Base-by-base conservation (phyloP, 352 stramenopile species). In the Elongisporangium anandrum region DNA sequence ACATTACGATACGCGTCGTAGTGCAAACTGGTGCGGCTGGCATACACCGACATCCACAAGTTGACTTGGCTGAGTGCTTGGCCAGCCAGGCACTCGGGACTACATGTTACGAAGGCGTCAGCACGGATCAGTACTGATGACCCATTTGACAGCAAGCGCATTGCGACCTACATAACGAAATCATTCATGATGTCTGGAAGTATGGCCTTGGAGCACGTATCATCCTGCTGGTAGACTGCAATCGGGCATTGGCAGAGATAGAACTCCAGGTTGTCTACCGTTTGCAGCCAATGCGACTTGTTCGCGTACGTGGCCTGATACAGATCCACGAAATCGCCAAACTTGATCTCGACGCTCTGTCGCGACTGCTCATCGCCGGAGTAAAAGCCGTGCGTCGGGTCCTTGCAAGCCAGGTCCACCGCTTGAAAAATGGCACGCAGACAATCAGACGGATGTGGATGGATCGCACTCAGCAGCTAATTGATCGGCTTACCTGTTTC, bases 1-100 rank as follows among this genome's bases (percentile, higher is more conserved):
- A 95, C 59, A 45, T 95, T 95, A 17, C 83, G 69, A 52, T 92
- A 95, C 20, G 86, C 82, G 50, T 95, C 86, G 59, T 94, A 95
- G 49, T 95, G 86, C 8, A 95, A 64, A 12, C 70, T 87, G 5
- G 86, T 94, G 19, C 70, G 68, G 8, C 79, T 82, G 24, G 70
- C 16, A 22, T 69, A 65, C 12, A 88, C 75, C 7, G 71, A 73
- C 77, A 95, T 92, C 86, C 86, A 95, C 19, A 95, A 50, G 63
- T 95, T 95, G n/a, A 94, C 73, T 79, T 92, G 81, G 19, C 66
- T 80, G n/a, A 94, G 26, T n/a, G 55, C 51, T 29, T 77, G 60
- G 6, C 56, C 38, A 5, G 69, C 45, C 23, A 94, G 67, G 23
- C 63, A 69, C 1, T 56, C 26, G 20, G 81, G 81, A 20, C 84